Percentiles rank a stretch among this genome's conserved stretches.
phyloP scores from a whole-genome alignment of 1,284 basidiomycete species.

The Cystobasidium sp. region DNA sequence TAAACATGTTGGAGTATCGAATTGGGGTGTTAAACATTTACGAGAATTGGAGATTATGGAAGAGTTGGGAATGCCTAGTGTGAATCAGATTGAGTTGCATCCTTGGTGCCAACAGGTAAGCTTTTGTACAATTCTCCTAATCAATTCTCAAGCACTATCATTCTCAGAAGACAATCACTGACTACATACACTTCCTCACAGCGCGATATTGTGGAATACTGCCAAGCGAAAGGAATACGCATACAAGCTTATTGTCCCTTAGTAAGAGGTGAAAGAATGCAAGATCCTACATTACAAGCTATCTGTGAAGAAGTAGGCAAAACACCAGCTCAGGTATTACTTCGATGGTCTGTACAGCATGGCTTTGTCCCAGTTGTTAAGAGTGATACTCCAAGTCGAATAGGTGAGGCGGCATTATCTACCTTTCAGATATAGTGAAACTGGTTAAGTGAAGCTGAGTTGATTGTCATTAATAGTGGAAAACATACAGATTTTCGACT shows the following conservation, averaged over 20 bases:
- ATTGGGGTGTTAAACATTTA: conserved; percentile 48
- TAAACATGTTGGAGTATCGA: conserved; percentile 53
- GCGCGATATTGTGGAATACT: conserved; percentile 61
- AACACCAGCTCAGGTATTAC: conserved; percentile 71
- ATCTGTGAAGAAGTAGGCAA: conserved; percentile 56
- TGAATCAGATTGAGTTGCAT: conserved; percentile 51
- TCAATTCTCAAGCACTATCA: background rate
- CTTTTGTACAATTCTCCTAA: background rate
- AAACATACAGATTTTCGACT: conserved; percentile 72
- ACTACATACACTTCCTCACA: background rate
- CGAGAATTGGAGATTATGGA: too few relatives aligned
- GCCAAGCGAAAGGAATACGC: conserved; percentile 67
- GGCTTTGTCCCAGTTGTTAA: conserved; percentile 37
- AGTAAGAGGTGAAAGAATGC: conserved; percentile 65
- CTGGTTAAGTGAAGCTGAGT: too few relatives aligned
- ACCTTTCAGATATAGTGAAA: too few relatives aligned
- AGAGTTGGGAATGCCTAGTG: conserved; percentile 50
- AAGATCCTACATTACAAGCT: conserved; percentile 63
- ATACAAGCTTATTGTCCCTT: conserved; percentile 67
- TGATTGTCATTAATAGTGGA: conserved; percentile 54
- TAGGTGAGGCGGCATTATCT: too few relatives aligned
- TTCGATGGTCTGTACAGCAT: conserved; percentile 65
- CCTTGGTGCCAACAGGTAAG: conserved; percentile 41
- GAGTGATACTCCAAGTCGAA: conserved; percentile 30
- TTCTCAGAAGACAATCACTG: background rate